phyloP scores from a whole-genome alignment of 805 yeast genomes.

The Myxozyma neotropica region DNA sequence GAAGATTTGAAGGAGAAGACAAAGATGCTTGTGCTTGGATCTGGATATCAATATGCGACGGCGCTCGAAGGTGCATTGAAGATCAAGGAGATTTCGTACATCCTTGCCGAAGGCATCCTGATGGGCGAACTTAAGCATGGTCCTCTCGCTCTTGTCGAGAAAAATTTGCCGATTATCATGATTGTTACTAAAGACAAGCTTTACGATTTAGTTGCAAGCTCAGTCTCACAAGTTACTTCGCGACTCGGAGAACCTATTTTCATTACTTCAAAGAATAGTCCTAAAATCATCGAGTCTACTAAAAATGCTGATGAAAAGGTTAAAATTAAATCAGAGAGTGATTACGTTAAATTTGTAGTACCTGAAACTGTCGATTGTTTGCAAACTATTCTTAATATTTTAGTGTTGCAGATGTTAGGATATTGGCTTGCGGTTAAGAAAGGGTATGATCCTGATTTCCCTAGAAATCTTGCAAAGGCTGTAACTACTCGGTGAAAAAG shows the following conservation, averaged over 20 bases:
- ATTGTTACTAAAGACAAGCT: conserved; percentile 95
- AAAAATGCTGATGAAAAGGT: conserved; percentile 5
- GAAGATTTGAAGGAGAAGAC: conserved; percentile 75
- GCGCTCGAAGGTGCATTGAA: conserved; percentile 98
- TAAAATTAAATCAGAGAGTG: background rate
- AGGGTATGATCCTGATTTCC: conserved; percentile 97
- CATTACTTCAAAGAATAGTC: conserved; percentile 81
- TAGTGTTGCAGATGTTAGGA: conserved; percentile 93
- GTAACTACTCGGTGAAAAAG: conserved; percentile 83
- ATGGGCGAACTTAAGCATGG: conserved; percentile 99
- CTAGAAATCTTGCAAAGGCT: conserved; percentile 96
- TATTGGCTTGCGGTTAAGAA: conserved; percentile 95
- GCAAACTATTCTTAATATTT: conserved; percentile 91
- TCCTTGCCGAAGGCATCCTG: conserved; percentile 98
- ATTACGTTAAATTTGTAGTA: conserved; percentile 67
- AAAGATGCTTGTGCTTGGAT: conserved; percentile 86
- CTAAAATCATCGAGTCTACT: conserved; percentile 43
- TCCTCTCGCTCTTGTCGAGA: conserved; percentile 94
- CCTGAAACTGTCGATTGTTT: conserved; percentile 96
- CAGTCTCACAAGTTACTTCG: conserved; percentile 94
- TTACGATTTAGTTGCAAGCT: conserved; percentile 93
- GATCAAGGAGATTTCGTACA: conserved; percentile 96
- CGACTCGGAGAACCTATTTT: conserved; percentile 96
- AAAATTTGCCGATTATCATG: conserved; percentile 88
- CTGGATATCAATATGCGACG: conserved; percentile 96